Base-by-base conservation (phyloP, 257 asterid genomes). In the Solanum pennellii region DNA sequence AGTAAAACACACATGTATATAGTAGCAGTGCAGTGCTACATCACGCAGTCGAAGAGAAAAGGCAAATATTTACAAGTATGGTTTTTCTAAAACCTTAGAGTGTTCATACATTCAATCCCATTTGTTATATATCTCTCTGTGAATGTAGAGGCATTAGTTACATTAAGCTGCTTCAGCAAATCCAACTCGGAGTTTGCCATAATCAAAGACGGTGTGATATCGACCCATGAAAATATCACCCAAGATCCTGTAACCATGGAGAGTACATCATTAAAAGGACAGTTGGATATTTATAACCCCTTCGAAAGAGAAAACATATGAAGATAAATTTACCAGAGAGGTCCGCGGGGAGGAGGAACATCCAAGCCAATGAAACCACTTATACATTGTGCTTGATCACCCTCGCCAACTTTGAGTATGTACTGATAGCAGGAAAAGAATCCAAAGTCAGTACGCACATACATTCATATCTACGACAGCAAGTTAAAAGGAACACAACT, bases 301-400 rank as follows among this genome's bases (percentile, higher is more conserved):
- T 49, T 10, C 39, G 7, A 49, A 47, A 31, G 31, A 49, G 12
- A 47, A 49, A 44, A 49, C 69, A 11, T 49, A 31, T 11, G 41
- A 31, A 60, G 76, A 79, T 39, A 86, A 45, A 74, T 86, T 83
- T 95, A 97, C 99, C 99, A 97, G 73, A 97, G 98, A 79, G 99
- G 99, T 73, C 99, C 99, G 21, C 98, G 97, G 37, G 99, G 99
- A 76, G 99, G 99, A 87, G 99, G 98, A 21, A 97, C 86, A 73
- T 97, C 99, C 12, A 97, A 83, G 33, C 94, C 99, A 10, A 93
- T 95, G 91, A 97, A 97, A 27, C 99, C 99, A 85, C 98, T 94
- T 56, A 97, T 93, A 94, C 99, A 97, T 41, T 97, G 99, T 68
- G 98, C 97, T 60, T 92, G 91, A 15, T 92, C 49, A 12, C 98